A percentile compares a stretch with the other conserved stretches of the same genome.
Evolutionary conservation across 1,139 yeast species (phyloP).

Genomic region (Pneumocystis jirovecii): DNA sequence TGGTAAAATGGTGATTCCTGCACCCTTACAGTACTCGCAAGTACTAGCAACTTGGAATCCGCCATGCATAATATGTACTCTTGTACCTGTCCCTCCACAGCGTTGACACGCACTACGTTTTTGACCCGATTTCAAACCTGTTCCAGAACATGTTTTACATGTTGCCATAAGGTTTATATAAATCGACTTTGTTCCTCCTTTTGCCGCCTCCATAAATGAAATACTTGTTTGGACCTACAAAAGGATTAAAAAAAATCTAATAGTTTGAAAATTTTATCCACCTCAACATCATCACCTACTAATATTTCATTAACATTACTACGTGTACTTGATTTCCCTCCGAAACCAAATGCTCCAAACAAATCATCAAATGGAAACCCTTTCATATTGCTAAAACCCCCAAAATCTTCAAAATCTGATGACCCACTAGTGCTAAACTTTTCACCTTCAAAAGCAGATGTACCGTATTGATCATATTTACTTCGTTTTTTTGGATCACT

Average conservation of each 20-base stretch:
- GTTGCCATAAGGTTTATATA: conserved; percentile 61
- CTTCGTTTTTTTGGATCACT: conserved; percentile 76
- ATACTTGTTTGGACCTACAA: conserved; percentile 45
- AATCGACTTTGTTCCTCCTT: conserved; percentile 53
- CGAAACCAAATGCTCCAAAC: conserved; percentile 61
- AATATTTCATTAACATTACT: conserved; percentile 27
- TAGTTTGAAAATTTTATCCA: neutral
- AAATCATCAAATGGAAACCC: conserved; percentile 65
- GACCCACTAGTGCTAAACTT: conserved; percentile 33
- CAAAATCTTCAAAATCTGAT: conserved; percentile 22
- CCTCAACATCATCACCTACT: conserved; percentile 80
- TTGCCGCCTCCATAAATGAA: conserved; percentile 72
- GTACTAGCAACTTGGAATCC: conserved; percentile 97
- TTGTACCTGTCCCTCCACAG: conserved; percentile 90
- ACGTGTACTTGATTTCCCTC: conserved; percentile 25
- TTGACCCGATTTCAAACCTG: conserved; percentile 68
- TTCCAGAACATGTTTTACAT: conserved; percentile 68
- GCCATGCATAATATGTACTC: conserved; percentile 70
- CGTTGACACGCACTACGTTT: conserved; percentile 65
- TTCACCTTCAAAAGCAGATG: conserved; percentile 62
- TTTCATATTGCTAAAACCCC: conserved; percentile 17
- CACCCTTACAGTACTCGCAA: conserved; percentile 74
- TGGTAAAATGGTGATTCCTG: conserved; percentile 62
- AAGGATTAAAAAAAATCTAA: neutral
- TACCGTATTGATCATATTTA: conserved; percentile 84